Percentiles rank a stretch among this genome's conserved stretches.
These are phyloP conservation scores for Apostasia shenzhenica DNA, from an alignment of 106 monocot genomes.

Conservation along the genomic window DNA sequence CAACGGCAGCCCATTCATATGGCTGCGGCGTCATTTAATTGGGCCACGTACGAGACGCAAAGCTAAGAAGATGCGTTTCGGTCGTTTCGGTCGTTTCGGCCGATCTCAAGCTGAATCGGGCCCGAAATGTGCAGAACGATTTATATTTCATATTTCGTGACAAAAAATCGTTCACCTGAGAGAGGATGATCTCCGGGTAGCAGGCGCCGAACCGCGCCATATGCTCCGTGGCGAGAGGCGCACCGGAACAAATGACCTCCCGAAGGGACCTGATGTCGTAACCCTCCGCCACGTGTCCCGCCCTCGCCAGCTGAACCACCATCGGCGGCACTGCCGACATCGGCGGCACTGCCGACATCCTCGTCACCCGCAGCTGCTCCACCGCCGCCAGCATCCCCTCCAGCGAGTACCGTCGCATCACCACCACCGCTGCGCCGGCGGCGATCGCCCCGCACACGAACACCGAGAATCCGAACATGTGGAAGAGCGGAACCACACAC, in stretches of 20 bases:
- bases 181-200: slow-evolving; percentile 30
- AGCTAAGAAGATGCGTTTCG: no score
- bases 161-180: slow-evolving; percentile 28
- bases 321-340: slow-evolving; percentile 82
- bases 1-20: no score
- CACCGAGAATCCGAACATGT: slow-evolving; percentile 80
- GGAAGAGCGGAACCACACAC: slow-evolving; percentile 63
- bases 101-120: no score
- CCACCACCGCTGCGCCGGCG: slow-evolving; percentile 48
- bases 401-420: slow-evolving; percentile 28
- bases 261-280: slow-evolving; percentile 25
- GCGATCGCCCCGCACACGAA: slow-evolving; percentile 55
- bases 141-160: no score
- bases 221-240: slow-evolving; percentile 37
- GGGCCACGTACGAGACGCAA: no score
- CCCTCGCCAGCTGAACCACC: slow-evolving; percentile 41
- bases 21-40: no score
- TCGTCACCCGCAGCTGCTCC: slow-evolving; percentile 42
- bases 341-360: slow-evolving; percentile 66
- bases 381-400: slow-evolving; percentile 42
- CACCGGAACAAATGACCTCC: slow-evolving; percentile 71
- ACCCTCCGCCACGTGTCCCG: not conserved
- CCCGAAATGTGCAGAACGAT: no score
- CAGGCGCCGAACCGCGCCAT: slow-evolving; percentile 29
- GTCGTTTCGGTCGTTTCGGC: no score